Evolutionary conservation across 805 yeast species (phyloP).

Genomic region (Wickerhamiella shivajii): DNA sequence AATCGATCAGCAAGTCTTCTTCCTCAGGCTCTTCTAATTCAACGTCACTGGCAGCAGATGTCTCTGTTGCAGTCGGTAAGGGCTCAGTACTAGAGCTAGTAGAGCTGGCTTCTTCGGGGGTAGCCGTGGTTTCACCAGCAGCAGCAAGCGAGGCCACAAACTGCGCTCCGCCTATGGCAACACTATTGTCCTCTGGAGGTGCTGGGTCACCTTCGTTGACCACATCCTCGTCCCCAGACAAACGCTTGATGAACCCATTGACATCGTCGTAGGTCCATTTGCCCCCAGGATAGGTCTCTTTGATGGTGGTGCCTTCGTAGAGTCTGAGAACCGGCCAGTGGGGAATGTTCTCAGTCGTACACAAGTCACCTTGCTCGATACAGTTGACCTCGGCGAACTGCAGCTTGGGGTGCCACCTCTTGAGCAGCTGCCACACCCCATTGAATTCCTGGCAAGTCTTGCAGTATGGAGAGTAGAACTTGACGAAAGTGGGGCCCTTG

Average conservation of each 20-base stretch:
- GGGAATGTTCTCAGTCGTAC: constrained; percentile 8
- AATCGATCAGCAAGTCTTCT: too few relatives aligned
- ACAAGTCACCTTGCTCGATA: constrained; percentile 65
- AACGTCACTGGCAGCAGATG: not conserved
- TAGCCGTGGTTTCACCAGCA: too few relatives aligned
- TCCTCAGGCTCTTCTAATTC: not conserved
- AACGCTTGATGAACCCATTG: too few relatives aligned
- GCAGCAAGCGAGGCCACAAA: too few relatives aligned
- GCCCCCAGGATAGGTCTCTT: too few relatives aligned
- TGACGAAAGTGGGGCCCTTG: constrained; percentile 30
- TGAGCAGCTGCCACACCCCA: constrained; percentile 36
- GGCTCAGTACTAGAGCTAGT: not conserved
- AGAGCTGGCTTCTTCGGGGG: too few relatives aligned
- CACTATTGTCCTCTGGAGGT: too few relatives aligned
- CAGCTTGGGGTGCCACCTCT: constrained; percentile 1
- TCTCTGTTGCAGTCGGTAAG: not conserved
- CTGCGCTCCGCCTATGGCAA: too few relatives aligned
- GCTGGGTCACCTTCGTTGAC: too few relatives aligned
- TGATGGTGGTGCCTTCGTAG: too few relatives aligned
- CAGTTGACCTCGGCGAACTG: constrained; percentile 55
- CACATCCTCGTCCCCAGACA: too few relatives aligned
- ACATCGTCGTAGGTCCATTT: too few relatives aligned
- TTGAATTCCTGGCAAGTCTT: constrained; percentile 64
- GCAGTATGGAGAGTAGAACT: constrained; percentile 85
- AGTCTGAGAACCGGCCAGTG: constrained; percentile 11